A percentile compares a stretch with the other conserved stretches of the same genome.
These are phyloP conservation scores for Wickerhamiella lipophila DNA, from an alignment of 805 yeast species.

Conservation along the genomic window DNA sequence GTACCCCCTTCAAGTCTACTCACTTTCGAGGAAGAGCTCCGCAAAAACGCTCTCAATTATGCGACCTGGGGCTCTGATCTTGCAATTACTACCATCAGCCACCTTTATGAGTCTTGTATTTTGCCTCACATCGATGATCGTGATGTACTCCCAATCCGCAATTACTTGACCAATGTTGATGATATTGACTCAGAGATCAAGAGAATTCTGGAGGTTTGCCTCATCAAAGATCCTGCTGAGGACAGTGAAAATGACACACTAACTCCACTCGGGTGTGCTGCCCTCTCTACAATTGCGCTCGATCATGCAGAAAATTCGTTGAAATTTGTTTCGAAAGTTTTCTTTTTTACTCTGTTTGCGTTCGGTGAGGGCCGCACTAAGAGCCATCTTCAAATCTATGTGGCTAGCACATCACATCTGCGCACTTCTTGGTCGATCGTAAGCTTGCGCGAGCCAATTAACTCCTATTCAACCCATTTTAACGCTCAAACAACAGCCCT, in stretches of 20 bases:
- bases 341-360: conserved; percentile 15
- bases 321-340: conserved; percentile 10
- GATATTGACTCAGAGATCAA: conserved; percentile 8
- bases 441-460: conserved; percentile 8
- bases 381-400: conserved; percentile 8
- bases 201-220: conserved; percentile 4
- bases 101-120: conserved; percentile 13
- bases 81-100: conserved; percentile 20
- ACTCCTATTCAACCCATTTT: background rate
- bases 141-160: conserved; percentile 10
- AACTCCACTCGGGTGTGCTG: conserved; percentile 16
- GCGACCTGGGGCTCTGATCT: conserved; percentile 12
- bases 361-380: conserved; percentile 19
- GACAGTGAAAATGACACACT: background rate
- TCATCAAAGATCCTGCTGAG: conserved; percentile 1
- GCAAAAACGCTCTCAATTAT: background rate
- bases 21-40: conserved; percentile 6
- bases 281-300: conserved; percentile 14
- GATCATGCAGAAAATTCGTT: conserved; percentile 11
- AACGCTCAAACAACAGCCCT: conserved; percentile 1
- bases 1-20: background rate
- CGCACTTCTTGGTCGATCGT: conserved; percentile 6
- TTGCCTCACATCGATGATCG: conserved; percentile 14
- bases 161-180: conserved; percentile 13
- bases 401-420: conserved; percentile 8